phyloP scores from a whole-genome alignment of 495 filamentous ascomycete species.

The Aspergillus nidulans region DNA sequence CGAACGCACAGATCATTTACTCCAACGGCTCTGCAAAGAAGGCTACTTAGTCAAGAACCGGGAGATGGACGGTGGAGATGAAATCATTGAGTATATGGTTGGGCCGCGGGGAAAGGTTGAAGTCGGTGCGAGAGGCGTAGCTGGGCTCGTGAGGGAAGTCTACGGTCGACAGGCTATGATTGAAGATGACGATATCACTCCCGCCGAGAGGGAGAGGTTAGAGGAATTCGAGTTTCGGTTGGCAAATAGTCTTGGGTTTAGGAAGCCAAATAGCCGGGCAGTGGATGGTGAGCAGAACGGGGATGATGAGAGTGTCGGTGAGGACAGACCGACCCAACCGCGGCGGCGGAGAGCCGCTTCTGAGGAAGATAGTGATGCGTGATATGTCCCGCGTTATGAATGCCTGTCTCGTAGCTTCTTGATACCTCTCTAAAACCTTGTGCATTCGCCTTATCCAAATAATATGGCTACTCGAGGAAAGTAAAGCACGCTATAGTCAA shows the following conservation, averaged over 20 bases:
- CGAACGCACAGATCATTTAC: slow-evolving; percentile 69
- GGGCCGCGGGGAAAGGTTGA: slow-evolving; percentile 85
- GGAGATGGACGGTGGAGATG: slow-evolving; percentile 65
- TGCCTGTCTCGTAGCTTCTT: background rate
- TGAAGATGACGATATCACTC: slow-evolving; percentile 42
- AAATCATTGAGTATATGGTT: slow-evolving; percentile 70
- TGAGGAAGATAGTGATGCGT: slow-evolving; percentile 27
- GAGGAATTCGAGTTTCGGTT: slow-evolving; percentile 31
- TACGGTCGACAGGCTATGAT: slow-evolving; percentile 39
- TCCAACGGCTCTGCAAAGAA: slow-evolving; percentile 72
- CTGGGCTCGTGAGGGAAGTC: slow-evolving; percentile 61
- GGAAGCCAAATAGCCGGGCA: slow-evolving; percentile 8
- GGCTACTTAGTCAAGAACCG: slow-evolving; percentile 75
- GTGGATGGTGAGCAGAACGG: slow-evolving; percentile 13
- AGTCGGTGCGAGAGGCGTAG: slow-evolving; percentile 68
- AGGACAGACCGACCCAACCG: slow-evolving; percentile 9
- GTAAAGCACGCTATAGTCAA: no score
- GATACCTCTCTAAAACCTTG: background rate
- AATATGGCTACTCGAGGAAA: background rate
- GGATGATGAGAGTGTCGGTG: slow-evolving; percentile 15
- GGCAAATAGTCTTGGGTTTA: slow-evolving; percentile 29
- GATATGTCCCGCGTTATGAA: background rate
- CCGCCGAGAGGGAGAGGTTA: slow-evolving; percentile 26
- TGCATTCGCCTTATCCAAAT: no score
- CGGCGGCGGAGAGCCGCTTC: slow-evolving; percentile 23